phyloP scores from a whole-genome alignment of 2,329 filamentous ascomycete species.

The Rhexocercosporidium sp. region DNA sequence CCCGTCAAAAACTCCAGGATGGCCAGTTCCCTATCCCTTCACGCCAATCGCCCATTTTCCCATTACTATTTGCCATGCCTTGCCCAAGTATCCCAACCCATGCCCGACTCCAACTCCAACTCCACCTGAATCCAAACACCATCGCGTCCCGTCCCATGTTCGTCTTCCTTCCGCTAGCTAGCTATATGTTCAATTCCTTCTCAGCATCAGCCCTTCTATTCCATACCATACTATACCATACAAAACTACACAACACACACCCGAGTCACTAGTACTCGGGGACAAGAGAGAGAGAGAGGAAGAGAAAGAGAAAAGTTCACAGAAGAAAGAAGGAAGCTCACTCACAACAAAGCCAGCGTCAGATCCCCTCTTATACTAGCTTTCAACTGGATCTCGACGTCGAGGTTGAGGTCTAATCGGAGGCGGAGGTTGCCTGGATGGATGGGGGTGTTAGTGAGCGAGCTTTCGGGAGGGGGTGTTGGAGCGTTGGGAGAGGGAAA shows the following conservation, averaged over 20 bases:
- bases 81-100: not conserved
- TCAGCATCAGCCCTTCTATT: constrained; percentile 8
- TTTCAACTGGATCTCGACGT: constrained; percentile 7
- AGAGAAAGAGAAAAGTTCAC: not conserved
- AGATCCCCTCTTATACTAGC: constrained; percentile 2
- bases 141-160: not conserved
- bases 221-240: not conserved
- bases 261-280: not conserved
- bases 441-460: not conserved
- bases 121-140: not conserved
- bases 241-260: no score
- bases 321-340: not conserved
- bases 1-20: not conserved
- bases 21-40: no score
- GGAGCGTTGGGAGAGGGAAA: not conserved
- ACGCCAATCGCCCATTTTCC: no score
- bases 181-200: constrained; percentile 10
- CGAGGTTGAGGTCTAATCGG: constrained; percentile 3
- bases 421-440: not conserved
- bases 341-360: constrained; percentile 1
- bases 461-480: not conserved
- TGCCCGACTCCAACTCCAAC: not conserved
- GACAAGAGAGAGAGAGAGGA: not conserved
- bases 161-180: not conserved
- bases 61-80: not conserved